A percentile compares a stretch with the other conserved stretches of the same genome.
Evolutionary conservation across 2,329 filamentous ascomycete species (phyloP).

Genomic region (Fusarium luffae): DNA sequence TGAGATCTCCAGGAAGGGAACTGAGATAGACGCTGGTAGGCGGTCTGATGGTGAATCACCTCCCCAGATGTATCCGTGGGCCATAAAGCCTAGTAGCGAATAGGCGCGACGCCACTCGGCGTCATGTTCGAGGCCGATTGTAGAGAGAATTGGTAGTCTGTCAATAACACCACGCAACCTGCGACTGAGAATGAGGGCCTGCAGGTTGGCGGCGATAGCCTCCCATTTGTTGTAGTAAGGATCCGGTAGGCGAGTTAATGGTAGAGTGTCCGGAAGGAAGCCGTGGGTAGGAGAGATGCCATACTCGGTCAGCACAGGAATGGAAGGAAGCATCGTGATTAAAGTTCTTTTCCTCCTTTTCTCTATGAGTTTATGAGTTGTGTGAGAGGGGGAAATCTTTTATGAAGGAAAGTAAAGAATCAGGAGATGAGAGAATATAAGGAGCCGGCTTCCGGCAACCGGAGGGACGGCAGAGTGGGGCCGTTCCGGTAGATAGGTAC

Average conservation of each 20-base stretch:
- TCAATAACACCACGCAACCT: conserved; percentile 84
- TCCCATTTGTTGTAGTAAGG: conserved; percentile 98
- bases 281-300: conserved; percentile 82
- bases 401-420: conserved; percentile 4
- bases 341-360: neutral
- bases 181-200: conserved; percentile 85
- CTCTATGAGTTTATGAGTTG: neutral
- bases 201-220: conserved; percentile 83
- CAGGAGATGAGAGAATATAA: conserved; percentile 12
- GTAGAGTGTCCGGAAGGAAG: conserved; percentile 86
- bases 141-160: conserved; percentile 83
- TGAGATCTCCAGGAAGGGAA: conserved; percentile 83
- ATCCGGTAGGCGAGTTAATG: conserved; percentile 83
- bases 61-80: conserved; percentile 97
- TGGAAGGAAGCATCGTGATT: conserved; percentile 63
- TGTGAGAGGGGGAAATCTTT: neutral
- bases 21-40: conserved; percentile 83
- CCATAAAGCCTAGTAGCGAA: conserved; percentile 87
- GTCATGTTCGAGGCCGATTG: conserved; percentile 81
- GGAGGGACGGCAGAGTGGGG: conserved; percentile 39
- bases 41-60: conserved; percentile 83
- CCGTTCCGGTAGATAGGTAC: conserved; percentile 32
- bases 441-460: conserved; percentile 30
- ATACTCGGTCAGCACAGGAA: conserved; percentile 78
- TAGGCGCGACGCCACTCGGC: conserved; percentile 96